Conservation (phyloP, 106 monocot genomes). For the Phalaenopsis aphrodite region DNA sequence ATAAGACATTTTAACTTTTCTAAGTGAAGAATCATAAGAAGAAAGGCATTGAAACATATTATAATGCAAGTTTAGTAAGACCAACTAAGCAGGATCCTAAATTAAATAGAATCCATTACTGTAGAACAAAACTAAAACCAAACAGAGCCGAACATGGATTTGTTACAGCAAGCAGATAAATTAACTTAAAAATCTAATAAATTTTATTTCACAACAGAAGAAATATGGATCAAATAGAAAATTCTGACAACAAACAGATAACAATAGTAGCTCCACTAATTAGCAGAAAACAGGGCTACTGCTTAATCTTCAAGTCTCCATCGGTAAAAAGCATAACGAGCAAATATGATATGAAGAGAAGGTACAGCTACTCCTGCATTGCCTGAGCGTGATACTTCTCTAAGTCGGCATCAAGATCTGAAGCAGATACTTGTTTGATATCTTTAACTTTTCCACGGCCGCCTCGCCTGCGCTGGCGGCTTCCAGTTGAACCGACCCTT, state of each 20-base stretch:
- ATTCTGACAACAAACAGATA: neutral
- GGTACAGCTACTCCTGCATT: slow-evolving; percentile 26
- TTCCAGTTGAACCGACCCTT: neutral
- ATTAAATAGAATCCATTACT: neutral
- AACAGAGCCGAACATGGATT: neutral
- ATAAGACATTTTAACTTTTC: too few species aligned
- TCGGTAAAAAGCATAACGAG: neutral
- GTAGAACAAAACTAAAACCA: neutral
- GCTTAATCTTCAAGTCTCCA: neutral
- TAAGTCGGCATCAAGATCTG: slow-evolving; percentile 74
- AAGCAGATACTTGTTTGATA: slow-evolving; percentile 28
- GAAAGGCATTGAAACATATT: too few species aligned
- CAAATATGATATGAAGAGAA: neutral
- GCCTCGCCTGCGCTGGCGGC: slow-evolving; percentile 17
- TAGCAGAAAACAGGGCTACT: neutral
- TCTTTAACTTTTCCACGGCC: slow-evolving; percentile 28
- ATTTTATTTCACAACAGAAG: neutral
- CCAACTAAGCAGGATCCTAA: too few species aligned
- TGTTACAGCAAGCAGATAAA: neutral
- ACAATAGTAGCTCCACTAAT: neutral
- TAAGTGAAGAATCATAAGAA: too few species aligned
- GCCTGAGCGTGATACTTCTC: slow-evolving; percentile 65
- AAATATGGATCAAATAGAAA: neutral
- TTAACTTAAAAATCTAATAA: neutral
- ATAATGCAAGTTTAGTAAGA: too few species aligned